Conservation (phyloP, 495 filamentous ascomycete species). For the Talaromyces stipitatus region DNA sequence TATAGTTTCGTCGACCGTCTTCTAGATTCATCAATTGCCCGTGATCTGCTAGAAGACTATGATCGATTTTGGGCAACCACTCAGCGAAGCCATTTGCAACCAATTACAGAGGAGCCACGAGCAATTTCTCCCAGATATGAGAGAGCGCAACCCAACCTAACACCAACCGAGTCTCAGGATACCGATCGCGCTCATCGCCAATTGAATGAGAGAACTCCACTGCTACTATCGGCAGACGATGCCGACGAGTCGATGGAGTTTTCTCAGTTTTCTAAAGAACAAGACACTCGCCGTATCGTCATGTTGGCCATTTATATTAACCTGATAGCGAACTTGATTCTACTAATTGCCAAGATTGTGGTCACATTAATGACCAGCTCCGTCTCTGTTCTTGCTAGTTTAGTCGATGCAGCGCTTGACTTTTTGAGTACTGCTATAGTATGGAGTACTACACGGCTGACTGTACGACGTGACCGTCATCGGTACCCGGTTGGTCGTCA, state of each 20-base stretch:
- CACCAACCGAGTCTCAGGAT: constrained; percentile 13
- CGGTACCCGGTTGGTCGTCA: constrained; percentile 77
- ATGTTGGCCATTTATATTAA: constrained; percentile 81
- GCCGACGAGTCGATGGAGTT: constrained; percentile 24
- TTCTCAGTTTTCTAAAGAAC: constrained; percentile 19
- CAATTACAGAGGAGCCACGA: constrained; percentile 9
- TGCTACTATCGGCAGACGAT: constrained; percentile 35
- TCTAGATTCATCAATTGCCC: constrained; percentile 80
- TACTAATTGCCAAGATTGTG: constrained; percentile 72
- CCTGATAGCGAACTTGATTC: constrained; percentile 69
- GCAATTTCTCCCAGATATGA: constrained; percentile 13
- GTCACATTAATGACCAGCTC: constrained; percentile 74
- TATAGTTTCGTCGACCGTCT: constrained; percentile 90
- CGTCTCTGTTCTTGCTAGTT: constrained; percentile 77
- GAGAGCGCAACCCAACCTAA: constrained; percentile 3
- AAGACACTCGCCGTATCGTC: constrained; percentile 42
- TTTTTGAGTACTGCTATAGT: constrained; percentile 83
- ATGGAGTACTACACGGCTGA: constrained; percentile 71
- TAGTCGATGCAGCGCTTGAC: constrained; percentile 85
- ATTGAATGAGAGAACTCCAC: constrained; percentile 60
- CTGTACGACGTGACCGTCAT: constrained; percentile 67
- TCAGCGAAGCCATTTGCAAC: constrained; percentile 26
- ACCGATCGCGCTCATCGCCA: constrained; percentile 70
- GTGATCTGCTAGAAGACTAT: constrained; percentile 83
- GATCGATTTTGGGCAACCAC: constrained; percentile 26